These are phyloP conservation scores for Verticillium nonalfalfae DNA, from an alignment of 2,329 filamentous ascomycete species.

Conservation along the genomic window DNA sequence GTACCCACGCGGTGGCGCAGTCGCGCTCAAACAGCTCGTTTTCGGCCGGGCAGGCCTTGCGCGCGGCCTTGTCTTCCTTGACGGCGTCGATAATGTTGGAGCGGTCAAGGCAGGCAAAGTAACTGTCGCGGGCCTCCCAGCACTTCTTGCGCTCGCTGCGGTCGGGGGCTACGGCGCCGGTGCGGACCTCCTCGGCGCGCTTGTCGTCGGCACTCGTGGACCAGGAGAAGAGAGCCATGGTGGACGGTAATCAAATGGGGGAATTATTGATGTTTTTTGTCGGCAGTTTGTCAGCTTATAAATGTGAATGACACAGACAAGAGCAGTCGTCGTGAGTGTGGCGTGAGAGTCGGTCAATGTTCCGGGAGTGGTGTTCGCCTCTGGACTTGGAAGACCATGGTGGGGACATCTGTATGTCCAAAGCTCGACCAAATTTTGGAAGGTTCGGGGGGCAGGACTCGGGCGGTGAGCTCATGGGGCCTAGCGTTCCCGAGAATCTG, in stretches of 20 bases:
- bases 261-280: not conserved
- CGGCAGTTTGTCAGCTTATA: not conserved
- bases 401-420: not conserved
- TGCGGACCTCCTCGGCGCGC: slow-evolving; percentile 47
- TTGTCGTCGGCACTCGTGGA: slow-evolving; percentile 32
- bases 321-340: not conserved
- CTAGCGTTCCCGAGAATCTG: not conserved
- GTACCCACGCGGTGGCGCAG: slow-evolving; percentile 86
- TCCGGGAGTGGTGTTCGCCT: not conserved
- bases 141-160: slow-evolving; percentile 74
- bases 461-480: not conserved
- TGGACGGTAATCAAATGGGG: not conserved
- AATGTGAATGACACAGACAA: not conserved
- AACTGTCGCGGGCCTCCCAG: slow-evolving; percentile 84
- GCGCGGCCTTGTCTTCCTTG: slow-evolving; percentile 33
- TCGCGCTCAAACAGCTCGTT: slow-evolving; percentile 66
- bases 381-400: not conserved
- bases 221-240: slow-evolving; percentile 44
- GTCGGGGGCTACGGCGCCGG: slow-evolving; percentile 68
- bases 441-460: slow-evolving; percentile 1
- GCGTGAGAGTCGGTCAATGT: not conserved
- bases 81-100: slow-evolving; percentile 69
- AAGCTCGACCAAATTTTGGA: not conserved
- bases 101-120: slow-evolving; percentile 82
- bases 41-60: slow-evolving; percentile 32